A percentile compares a stretch with the other conserved stretches of the same genome.
These are phyloP conservation scores for Globisporangium sylvaticum DNA, from an alignment of 352 stramenopile species.

Conservation along the genomic window DNA sequence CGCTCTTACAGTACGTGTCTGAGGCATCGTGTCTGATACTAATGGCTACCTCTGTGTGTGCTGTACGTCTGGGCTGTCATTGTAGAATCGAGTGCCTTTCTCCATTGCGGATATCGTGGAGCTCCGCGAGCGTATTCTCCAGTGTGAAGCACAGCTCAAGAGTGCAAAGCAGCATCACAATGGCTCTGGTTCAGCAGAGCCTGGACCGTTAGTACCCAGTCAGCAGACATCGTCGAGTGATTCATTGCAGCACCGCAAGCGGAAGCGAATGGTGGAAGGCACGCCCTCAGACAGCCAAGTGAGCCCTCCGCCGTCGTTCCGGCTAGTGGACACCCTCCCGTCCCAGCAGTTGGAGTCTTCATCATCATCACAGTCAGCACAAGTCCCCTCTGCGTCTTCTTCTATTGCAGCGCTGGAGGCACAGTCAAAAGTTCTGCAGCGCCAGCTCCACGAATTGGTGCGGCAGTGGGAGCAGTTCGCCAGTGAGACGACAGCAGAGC, in stretches of 20 bases:
- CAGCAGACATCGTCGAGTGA: neutral
- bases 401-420: neutral
- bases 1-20: neutral
- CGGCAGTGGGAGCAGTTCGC: slow-evolving; percentile 21
- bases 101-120: neutral
- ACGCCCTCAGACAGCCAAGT: neutral
- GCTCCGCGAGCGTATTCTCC: slow-evolving; percentile 6
- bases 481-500: slow-evolving; percentile 7
- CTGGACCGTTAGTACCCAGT: neutral
- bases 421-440: neutral
- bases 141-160: slow-evolving; percentile 1
- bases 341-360: neutral
- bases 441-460: slow-evolving; percentile 3
- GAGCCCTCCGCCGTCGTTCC: slow-evolving; percentile 1
- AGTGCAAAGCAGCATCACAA: neutral
- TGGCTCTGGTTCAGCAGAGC: neutral
- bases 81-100: slow-evolving; percentile 10
- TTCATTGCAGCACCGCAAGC: neutral
- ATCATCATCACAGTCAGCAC: too few relatives aligned
- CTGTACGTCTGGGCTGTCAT: neutral
- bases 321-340: too few relatives aligned
- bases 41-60: too few relatives aligned
- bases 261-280: neutral
- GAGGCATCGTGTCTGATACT: too few relatives aligned
- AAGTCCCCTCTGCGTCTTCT: too few relatives aligned